phyloP scores from a whole-genome alignment of 1,284 basidiomycete species.

The Trichosporon asahii region DNA sequence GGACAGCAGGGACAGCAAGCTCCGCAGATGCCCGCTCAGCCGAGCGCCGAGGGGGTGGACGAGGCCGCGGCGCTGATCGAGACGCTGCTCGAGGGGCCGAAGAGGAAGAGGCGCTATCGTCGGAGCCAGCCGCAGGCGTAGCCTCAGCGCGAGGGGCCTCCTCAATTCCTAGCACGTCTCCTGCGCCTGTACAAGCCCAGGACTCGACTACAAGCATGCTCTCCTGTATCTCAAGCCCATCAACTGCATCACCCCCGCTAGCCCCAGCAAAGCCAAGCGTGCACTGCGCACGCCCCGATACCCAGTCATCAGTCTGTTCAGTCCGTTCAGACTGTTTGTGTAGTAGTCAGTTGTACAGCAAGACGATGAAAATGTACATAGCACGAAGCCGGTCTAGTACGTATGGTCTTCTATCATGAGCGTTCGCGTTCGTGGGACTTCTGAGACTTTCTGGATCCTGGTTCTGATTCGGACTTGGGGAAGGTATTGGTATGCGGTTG shows the following conservation, averaged over 20 bases:
- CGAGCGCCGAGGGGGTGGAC: background rate
- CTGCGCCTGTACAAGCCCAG: too few relatives aligned
- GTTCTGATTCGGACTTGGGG: background rate
- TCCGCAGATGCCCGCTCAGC: too few relatives aligned
- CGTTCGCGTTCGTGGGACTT: background rate
- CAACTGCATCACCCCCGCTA: too few relatives aligned
- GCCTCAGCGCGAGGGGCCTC: too few relatives aligned
- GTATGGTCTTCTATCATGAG: background rate
- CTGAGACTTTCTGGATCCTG: background rate
- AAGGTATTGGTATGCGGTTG: background rate
- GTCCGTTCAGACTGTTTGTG: too few relatives aligned
- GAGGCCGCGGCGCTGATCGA: background rate
- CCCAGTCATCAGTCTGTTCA: too few relatives aligned
- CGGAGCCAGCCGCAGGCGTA: background rate
- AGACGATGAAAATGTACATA: conserved; percentile 1
- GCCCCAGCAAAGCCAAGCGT: too few relatives aligned
- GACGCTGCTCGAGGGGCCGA: background rate
- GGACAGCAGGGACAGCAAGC: background rate
- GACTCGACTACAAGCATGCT: too few relatives aligned
- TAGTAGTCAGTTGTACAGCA: background rate
- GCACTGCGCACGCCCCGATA: too few relatives aligned
- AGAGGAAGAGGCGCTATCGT: background rate
- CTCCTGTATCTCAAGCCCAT: background rate
- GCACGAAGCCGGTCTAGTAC: background rate
- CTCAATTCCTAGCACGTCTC: too few relatives aligned